A percentile compares a stretch with the other conserved stretches of the same genome.
Evolutionary conservation across 148 eudicot species (phyloP).

Genomic region (Silene latifolia): DNA sequence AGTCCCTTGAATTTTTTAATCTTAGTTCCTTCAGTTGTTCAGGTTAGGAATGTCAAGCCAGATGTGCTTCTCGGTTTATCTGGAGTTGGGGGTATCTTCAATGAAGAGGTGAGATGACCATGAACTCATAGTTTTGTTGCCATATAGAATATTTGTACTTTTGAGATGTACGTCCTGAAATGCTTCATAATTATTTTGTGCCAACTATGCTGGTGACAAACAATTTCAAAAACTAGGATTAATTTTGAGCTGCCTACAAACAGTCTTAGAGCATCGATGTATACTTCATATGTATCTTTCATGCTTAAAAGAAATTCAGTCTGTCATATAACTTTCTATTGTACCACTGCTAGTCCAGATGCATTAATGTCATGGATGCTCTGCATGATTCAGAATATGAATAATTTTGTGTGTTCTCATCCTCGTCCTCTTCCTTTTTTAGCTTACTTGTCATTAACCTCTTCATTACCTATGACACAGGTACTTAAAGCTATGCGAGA

Average conservation of each 20-base stretch:
- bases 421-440: neutral
- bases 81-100: conserved; percentile 94
- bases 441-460: conserved; percentile 10
- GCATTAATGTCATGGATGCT: neutral
- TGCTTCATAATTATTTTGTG: neutral
- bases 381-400: conserved; percentile 1
- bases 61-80: conserved; percentile 97
- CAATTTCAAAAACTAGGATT: neutral
- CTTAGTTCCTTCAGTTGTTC: conserved; percentile 23
- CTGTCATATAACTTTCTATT: neutral
- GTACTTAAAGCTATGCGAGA: conserved; percentile 92
- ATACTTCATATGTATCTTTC: too few relatives aligned
- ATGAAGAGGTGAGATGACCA: conserved; percentile 60
- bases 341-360: neutral
- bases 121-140: neutral
- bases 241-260: too few relatives aligned
- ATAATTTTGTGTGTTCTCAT: neutral
- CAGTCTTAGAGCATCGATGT: neutral
- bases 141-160: neutral
- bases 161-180: neutral
- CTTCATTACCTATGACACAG: conserved; percentile 32
- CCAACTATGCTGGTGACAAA: neutral
- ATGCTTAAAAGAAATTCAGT: neutral
- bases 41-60: conserved; percentile 94
- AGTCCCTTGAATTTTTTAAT: conserved; percentile 6